Conservation (phyloP, 805 yeast species). For the Suhomyces kilbournensis region DNA sequence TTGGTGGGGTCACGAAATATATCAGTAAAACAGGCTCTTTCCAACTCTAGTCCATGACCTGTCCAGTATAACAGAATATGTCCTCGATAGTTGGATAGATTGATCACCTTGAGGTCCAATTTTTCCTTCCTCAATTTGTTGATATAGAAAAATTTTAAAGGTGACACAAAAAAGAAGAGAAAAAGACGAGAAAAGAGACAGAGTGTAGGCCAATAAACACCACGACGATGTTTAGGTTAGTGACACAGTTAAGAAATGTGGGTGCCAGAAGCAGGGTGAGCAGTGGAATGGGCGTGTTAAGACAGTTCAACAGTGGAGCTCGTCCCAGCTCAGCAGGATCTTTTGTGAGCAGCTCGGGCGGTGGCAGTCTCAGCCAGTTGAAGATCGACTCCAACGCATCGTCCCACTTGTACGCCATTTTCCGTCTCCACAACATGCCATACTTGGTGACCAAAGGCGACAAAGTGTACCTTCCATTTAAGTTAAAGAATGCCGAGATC, state of each 20-base stretch:
- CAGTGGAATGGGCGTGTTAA: too few species aligned
- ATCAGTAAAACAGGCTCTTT: background rate
- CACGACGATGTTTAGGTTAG: background rate
- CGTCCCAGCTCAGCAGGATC: background rate
- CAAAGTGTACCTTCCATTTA: constrained; percentile 72
- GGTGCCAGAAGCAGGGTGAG: too few species aligned
- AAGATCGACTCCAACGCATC: constrained; percentile 58
- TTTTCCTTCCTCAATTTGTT: constrained; percentile 1
- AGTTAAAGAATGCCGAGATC: constrained; percentile 68
- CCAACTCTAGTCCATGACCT: background rate
- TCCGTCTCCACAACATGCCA: constrained; percentile 78
- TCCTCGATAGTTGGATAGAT: background rate
- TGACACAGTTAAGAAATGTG: background rate
- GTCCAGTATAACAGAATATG: background rate
- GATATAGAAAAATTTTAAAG: constrained; percentile 6
- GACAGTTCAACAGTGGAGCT: background rate
- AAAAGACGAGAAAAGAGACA: background rate
- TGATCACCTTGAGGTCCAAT: background rate
- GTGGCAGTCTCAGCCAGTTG: constrained; percentile 21
- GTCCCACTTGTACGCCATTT: constrained; percentile 69
- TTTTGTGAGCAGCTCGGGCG: background rate
- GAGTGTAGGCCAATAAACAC: background rate
- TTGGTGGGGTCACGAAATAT: background rate
- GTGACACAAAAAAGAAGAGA: background rate
- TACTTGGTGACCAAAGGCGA: constrained; percentile 93